Evolutionary conservation across 2,329 filamentous ascomycete species (phyloP).

Genomic region (Mycocentrospora acerina): DNA sequence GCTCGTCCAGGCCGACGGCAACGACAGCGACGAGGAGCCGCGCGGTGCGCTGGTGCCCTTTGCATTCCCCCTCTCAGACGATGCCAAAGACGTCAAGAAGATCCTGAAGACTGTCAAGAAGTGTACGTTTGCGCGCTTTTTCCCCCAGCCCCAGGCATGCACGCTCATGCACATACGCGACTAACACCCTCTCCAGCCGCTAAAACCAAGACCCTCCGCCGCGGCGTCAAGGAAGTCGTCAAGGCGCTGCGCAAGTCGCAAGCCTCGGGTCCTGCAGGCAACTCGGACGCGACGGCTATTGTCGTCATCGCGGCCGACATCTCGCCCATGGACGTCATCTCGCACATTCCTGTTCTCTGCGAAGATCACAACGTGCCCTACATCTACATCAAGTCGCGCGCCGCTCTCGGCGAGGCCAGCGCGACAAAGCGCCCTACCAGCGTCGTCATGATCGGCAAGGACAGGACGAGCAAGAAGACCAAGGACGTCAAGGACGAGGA

Average conservation of each 20-base stretch:
- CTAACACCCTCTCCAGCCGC: constrained; percentile 63
- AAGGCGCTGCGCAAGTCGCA: constrained; percentile 94
- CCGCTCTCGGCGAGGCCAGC: constrained; percentile 89
- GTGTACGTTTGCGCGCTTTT: constrained; percentile 44
- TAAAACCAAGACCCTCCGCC: constrained; percentile 93
- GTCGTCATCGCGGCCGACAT: constrained; percentile 96
- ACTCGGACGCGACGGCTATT: constrained; percentile 64
- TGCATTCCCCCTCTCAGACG: constrained; percentile 76
- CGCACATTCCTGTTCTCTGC: constrained; percentile 94
- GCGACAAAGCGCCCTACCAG: constrained; percentile 95
- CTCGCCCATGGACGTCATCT: constrained; percentile 97
- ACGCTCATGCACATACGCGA: neutral
- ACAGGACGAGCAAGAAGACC: constrained; percentile 52
- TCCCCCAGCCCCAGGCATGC: no score
- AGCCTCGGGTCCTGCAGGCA: constrained; percentile 63
- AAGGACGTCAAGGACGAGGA: constrained; percentile 51
- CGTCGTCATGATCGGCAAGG: constrained; percentile 79
- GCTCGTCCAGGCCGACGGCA: constrained; percentile 46
- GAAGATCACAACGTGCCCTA: constrained; percentile 98
- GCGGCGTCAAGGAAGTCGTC: constrained; percentile 98
- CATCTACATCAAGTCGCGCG: constrained; percentile 88
- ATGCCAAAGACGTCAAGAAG: constrained; percentile 67
- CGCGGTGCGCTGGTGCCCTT: constrained; percentile 72
- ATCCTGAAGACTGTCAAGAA: constrained; percentile 67
- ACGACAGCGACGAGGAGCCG: constrained; percentile 38